Conservation (phyloP, 169 alveolate species). For the Cystoisospora suis region DNA sequence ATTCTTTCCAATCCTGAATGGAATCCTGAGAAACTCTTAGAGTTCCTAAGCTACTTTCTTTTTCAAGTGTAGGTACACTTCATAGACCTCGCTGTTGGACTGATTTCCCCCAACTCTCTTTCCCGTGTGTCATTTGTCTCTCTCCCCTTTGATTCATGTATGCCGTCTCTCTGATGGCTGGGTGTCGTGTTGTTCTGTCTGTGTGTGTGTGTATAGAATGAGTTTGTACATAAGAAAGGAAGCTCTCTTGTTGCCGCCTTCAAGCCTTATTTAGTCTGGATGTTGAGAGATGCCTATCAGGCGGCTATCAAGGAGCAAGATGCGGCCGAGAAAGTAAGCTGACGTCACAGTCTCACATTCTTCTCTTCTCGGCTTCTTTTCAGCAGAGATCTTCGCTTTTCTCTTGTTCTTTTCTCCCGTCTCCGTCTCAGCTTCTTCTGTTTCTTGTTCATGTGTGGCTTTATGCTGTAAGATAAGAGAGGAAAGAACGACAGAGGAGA, state of each 20-base stretch:
- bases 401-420: too few relatives aligned
- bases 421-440: too few relatives aligned
- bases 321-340: neutral
- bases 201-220: neutral
- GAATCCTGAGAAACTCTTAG: too few relatives aligned
- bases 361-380: too few relatives aligned
- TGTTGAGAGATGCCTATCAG: constrained; percentile 59
- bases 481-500: too few relatives aligned
- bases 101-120: neutral
- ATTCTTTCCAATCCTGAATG: too few relatives aligned
- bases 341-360: too few relatives aligned
- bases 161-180: neutral
- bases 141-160: neutral
- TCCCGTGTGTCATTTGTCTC: neutral
- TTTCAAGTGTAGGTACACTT: too few relatives aligned
- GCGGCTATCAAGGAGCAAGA: constrained; percentile 18
- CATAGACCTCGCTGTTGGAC: neutral
- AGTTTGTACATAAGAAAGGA: neutral
- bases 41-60: too few relatives aligned
- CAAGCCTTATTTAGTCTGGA: constrained; percentile 55
- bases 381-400: too few relatives aligned
- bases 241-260: constrained; percentile 38
- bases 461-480: too few relatives aligned
- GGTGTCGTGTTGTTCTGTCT: neutral
- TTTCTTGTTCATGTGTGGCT: too few relatives aligned